Conservation (phyloP, 2,329 filamentous ascomycete species). For the Lachnellula hyalina region DNA sequence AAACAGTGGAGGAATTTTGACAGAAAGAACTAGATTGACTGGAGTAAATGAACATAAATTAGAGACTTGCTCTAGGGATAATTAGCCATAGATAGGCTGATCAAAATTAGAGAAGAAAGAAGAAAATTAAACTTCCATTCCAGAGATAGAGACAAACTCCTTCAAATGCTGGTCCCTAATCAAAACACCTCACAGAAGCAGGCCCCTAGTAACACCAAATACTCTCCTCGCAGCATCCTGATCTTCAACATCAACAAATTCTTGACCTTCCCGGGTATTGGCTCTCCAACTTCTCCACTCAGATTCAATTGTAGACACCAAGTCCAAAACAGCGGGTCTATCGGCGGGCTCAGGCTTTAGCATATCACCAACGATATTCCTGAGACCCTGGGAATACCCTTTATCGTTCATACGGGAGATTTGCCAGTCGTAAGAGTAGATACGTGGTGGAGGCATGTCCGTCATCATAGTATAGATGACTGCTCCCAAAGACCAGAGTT, state of each 20-base stretch:
- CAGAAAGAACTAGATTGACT: no score
- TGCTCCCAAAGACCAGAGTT: constrained; percentile 28
- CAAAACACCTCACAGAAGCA: neutral
- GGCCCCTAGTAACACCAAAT: neutral
- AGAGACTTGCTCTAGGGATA: no score
- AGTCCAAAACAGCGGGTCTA: constrained; percentile 12
- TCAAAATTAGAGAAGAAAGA: no score
- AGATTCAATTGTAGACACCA: constrained; percentile 19
- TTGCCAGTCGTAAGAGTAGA: constrained; percentile 21
- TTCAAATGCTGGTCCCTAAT: neutral
- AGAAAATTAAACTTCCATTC: neutral
- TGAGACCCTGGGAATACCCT: constrained; percentile 16
- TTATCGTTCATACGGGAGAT: constrained; percentile 26
- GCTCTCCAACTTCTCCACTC: constrained; percentile 22
- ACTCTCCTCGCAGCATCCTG: constrained; percentile 1
- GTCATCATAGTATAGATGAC: constrained; percentile 30
- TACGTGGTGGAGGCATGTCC: constrained; percentile 24
- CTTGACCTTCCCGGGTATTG: constrained; percentile 15
- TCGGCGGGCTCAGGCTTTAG: constrained; percentile 14
- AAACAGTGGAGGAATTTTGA: no score
- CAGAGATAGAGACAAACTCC: neutral
- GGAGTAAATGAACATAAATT: no score
- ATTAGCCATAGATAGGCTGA: no score
- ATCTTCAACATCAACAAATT: constrained; percentile 20
- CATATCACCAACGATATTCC: constrained; percentile 23